These are phyloP conservation scores for Penicillium sp. DNA, from an alignment of 2,329 filamentous ascomycete species.

Conservation along the genomic window DNA sequence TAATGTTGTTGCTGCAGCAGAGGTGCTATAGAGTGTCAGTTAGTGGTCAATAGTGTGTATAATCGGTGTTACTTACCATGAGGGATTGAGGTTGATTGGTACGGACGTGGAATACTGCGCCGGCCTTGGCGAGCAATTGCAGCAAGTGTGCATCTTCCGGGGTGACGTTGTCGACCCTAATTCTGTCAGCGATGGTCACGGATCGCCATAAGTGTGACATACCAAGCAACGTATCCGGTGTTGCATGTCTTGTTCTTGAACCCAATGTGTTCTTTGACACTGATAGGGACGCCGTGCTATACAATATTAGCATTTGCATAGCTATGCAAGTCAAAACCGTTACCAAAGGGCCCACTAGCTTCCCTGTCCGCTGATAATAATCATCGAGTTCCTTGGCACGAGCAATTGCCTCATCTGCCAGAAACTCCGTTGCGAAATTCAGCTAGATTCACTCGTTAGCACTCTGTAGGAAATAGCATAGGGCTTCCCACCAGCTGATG, in stretches of 20 bases:
- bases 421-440: conserved; percentile 39
- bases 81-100: conserved; percentile 43
- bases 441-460: conserved; percentile 17
- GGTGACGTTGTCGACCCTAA: conserved; percentile 34
- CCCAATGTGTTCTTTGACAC: conserved; percentile 59
- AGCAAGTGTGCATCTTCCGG: conserved; percentile 35
- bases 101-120: conserved; percentile 43
- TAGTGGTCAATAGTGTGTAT: background rate
- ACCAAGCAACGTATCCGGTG: conserved; percentile 37
- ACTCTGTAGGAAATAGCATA: background rate
- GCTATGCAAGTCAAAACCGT: background rate
- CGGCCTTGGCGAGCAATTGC: conserved; percentile 33
- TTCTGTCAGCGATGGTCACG: background rate
- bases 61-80: conserved; percentile 27
- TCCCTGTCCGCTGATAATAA: conserved; percentile 34
- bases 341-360: conserved; percentile 47
- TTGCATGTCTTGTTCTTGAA: conserved; percentile 47
- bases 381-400: conserved; percentile 33
- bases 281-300: conserved; percentile 53
- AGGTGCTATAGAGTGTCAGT: conserved; percentile 27
- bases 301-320: background rate
- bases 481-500: conserved; percentile 29
- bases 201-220: background rate
- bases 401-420: conserved; percentile 34
- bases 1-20: conserved; percentile 41